phyloP scores from a whole-genome alignment of 2,329 filamentous ascomycete species.

The Xylariaceae sp. region DNA sequence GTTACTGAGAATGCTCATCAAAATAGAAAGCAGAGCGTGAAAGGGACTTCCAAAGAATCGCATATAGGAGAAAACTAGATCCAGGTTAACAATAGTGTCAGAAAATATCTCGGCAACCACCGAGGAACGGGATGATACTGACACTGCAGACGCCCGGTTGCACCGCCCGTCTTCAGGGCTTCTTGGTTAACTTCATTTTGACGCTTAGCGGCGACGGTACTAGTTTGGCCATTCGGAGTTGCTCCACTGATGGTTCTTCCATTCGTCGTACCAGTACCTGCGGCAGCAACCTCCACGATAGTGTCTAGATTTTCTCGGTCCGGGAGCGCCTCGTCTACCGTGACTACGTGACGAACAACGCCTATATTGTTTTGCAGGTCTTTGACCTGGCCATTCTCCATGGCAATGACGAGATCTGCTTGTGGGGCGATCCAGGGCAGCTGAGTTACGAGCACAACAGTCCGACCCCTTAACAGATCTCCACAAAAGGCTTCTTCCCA shows the following conservation, averaged over 20 bases:
- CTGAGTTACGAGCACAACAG: conserved; percentile 54
- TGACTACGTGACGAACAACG: conserved; percentile 41
- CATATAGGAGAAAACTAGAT: conserved; percentile 46
- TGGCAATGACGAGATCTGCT: conserved; percentile 41
- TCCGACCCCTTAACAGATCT: conserved; percentile 49
- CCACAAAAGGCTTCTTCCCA: conserved; percentile 55
- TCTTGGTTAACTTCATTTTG: conserved; percentile 42
- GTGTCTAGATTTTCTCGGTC: conserved; percentile 33
- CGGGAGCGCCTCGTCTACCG: conserved; percentile 36
- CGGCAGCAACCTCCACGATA: conserved; percentile 27
- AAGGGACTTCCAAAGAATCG: conserved; percentile 44
- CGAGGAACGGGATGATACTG: conserved; percentile 21
- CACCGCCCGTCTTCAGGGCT: conserved; percentile 43
- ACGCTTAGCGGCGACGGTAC: conserved; percentile 34
- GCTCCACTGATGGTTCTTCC: conserved; percentile 18
- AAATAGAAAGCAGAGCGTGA: conserved; percentile 38
- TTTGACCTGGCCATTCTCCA: conserved; percentile 44
- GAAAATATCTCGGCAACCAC: neutral
- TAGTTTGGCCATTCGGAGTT: conserved; percentile 24
- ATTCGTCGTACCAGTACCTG: conserved; percentile 18
- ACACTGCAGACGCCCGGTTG: conserved; percentile 41
- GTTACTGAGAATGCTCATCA: conserved; percentile 38
- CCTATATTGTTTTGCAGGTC: conserved; percentile 42
- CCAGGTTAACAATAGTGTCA: conserved; percentile 16
- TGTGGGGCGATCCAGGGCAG: conserved; percentile 49